phyloP scores from a whole-genome alignment of 208 protist species.

The Trypanosoma boissoni region DNA sequence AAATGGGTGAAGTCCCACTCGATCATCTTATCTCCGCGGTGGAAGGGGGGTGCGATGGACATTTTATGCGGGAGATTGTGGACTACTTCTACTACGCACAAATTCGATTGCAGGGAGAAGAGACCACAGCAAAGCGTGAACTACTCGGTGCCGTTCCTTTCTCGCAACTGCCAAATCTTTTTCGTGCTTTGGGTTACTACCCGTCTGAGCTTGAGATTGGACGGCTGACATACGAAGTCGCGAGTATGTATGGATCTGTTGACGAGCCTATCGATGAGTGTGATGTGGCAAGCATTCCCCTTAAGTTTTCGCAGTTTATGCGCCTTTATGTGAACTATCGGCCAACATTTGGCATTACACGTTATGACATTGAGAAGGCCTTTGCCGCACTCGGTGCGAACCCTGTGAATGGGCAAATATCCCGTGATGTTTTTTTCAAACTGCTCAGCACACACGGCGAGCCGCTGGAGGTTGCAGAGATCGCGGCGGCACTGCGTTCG shows the following conservation, averaged over 20 bases:
- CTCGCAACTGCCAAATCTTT: constrained; percentile 91
- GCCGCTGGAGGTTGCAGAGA: constrained; percentile 62
- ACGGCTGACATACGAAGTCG: constrained; percentile 92
- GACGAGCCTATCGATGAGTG: constrained; percentile 60
- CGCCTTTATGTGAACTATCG: constrained; percentile 94
- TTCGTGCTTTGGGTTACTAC: constrained; percentile 95
- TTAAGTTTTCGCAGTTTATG: constrained; percentile 91
- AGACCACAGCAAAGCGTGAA: constrained; percentile 89
- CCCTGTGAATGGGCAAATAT: constrained; percentile 56
- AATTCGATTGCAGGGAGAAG: constrained; percentile 92
- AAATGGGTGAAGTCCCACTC: constrained; percentile 67
- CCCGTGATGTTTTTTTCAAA: constrained; percentile 72
- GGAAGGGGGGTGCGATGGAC: constrained; percentile 88
- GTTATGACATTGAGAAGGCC: constrained; percentile 86
- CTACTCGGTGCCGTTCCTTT: constrained; percentile 90
- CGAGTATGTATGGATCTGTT: constrained; percentile 67
- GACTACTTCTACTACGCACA: constrained; percentile 98
- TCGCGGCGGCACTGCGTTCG: constrained; percentile 73
- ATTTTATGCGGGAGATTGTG: constrained; percentile 92
- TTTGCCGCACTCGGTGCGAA: constrained; percentile 85
- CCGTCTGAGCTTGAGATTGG: constrained; percentile 92
- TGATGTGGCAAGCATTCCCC: constrained; percentile 73
- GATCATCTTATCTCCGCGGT: constrained; percentile 86
- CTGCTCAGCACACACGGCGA: constrained; percentile 74
- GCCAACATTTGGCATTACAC: constrained; percentile 88